phyloP scores from a whole-genome alignment of 345 rosid genomes.

The Brassica nigra region DNA sequence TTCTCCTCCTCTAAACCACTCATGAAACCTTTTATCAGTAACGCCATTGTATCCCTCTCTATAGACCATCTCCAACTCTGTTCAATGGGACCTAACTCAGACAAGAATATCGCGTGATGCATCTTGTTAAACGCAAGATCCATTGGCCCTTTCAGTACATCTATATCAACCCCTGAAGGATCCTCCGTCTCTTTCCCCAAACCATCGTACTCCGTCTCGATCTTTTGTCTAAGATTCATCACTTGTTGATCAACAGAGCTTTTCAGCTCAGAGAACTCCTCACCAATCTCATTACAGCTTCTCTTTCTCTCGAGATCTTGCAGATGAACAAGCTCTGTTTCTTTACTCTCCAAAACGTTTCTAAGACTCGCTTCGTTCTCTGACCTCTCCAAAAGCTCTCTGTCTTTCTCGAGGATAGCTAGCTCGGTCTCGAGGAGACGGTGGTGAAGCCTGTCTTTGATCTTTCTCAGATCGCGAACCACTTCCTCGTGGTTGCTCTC shows the following conservation, averaged over 20 bases:
- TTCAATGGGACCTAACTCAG: slow-evolving; percentile 65
- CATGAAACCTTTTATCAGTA: slow-evolving; percentile 52
- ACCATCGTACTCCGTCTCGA: slow-evolving; percentile 49
- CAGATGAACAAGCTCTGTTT: slow-evolving; percentile 58
- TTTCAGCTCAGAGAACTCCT: slow-evolving; percentile 61
- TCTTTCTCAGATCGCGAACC: slow-evolving; percentile 59
- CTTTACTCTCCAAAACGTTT: slow-evolving; percentile 58
- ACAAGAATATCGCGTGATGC: slow-evolving; percentile 64
- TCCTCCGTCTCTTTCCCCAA: slow-evolving; percentile 27
- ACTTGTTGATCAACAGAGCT: slow-evolving; percentile 71
- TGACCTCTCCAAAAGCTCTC: slow-evolving; percentile 52
- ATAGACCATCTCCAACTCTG: slow-evolving; percentile 65
- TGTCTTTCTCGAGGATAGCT: slow-evolving; percentile 72
- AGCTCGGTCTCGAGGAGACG: slow-evolving; percentile 65
- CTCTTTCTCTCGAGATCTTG: slow-evolving; percentile 49
- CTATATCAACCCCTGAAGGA: slow-evolving; percentile 58
- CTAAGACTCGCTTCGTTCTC: slow-evolving; percentile 59
- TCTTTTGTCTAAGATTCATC: slow-evolving; percentile 64
- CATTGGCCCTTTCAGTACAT: slow-evolving; percentile 66
- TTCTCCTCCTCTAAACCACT: slow-evolving; percentile 43
- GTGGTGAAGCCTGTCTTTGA: slow-evolving; percentile 69
- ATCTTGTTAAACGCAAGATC: slow-evolving; percentile 82
- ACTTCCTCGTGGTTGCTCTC: slow-evolving; percentile 64
- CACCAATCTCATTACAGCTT: slow-evolving; percentile 29
- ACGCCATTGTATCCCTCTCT: slow-evolving; percentile 52